A percentile compares a stretch with the other conserved stretches of the same genome.
Conservation (phyloP, 345 rosid species). For the Populus alba region DNA sequence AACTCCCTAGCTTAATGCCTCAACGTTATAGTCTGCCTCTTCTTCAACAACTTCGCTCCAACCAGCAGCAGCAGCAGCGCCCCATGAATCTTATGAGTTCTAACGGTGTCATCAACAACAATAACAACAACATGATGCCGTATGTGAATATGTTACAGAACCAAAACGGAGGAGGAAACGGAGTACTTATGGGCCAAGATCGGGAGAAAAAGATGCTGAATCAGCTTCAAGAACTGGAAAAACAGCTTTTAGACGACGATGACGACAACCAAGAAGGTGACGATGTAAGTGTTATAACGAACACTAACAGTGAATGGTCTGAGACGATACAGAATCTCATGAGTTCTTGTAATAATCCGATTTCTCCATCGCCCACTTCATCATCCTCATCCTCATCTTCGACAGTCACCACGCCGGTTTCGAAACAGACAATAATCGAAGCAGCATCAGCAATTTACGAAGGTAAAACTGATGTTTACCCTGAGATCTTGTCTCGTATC, state of each 20-base stretch:
- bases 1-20: conserved; percentile 27
- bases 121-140: conserved; percentile 22
- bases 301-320: conserved; percentile 73
- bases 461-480: conserved; percentile 51
- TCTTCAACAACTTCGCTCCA: conserved; percentile 51
- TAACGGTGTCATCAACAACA: background rate
- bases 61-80: background rate
- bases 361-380: conserved; percentile 56
- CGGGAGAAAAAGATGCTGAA: conserved; percentile 71
- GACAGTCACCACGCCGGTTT: conserved; percentile 58
- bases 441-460: conserved; percentile 79
- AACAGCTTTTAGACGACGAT: conserved; percentile 71
- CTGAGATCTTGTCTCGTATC: conserved; percentile 63
- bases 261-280: conserved; percentile 61
- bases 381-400: conserved; percentile 75
- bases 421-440: conserved; percentile 61
- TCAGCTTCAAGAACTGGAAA: conserved; percentile 75
- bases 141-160: conserved; percentile 37
- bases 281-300: conserved; percentile 69
- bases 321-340: conserved; percentile 66
- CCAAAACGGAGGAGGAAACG: conserved; percentile 13
- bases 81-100: conserved; percentile 1
- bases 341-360: conserved; percentile 28
- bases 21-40: conserved; percentile 54
- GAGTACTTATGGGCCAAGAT: conserved; percentile 24